phyloP scores from a whole-genome alignment of 805 yeast species.

The Jamesozyma lodderae region DNA sequence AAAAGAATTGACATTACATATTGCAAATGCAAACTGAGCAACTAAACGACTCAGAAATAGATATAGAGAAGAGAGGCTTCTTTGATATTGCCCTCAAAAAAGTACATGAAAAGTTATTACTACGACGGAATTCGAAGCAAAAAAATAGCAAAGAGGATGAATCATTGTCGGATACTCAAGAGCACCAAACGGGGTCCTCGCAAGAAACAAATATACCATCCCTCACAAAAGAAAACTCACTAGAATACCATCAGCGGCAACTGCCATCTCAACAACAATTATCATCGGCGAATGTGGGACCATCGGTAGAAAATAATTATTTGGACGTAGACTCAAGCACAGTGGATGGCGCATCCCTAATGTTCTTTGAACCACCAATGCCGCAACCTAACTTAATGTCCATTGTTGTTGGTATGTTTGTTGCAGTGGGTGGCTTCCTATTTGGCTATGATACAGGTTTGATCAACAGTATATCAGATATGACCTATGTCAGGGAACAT shows the following conservation, averaged over 20 bases:
- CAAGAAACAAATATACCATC: neutral
- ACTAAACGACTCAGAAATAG: neutral
- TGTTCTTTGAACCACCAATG: constrained; percentile 27
- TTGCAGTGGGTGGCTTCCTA: constrained; percentile 85
- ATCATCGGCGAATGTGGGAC: too few species aligned
- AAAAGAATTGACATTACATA: too few species aligned
- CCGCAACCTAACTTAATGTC: constrained; percentile 53
- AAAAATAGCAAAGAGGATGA: neutral
- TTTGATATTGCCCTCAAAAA: constrained; percentile 4
- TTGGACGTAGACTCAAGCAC: neutral
- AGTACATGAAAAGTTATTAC: constrained; percentile 2
- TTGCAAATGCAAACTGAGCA: too few species aligned
- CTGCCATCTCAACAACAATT: too few species aligned
- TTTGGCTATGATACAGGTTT: constrained; percentile 89
- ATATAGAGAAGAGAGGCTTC: constrained; percentile 2
- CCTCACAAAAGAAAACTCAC: too few species aligned
- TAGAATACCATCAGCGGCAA: too few species aligned
- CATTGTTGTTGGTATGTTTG: constrained; percentile 63
- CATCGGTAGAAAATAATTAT: neutral
- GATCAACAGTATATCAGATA: constrained; percentile 68
- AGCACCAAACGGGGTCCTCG: neutral
- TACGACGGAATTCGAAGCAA: constrained; percentile 1
- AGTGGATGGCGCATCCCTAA: constrained; percentile 13
- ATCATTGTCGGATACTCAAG: neutral
- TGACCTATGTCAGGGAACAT: constrained; percentile 52